A percentile compares a stretch with the other conserved stretches of the same genome.
phyloP scores from a whole-genome alignment of 2,329 filamentous ascomycete species.

The Penicillium polonicum region DNA sequence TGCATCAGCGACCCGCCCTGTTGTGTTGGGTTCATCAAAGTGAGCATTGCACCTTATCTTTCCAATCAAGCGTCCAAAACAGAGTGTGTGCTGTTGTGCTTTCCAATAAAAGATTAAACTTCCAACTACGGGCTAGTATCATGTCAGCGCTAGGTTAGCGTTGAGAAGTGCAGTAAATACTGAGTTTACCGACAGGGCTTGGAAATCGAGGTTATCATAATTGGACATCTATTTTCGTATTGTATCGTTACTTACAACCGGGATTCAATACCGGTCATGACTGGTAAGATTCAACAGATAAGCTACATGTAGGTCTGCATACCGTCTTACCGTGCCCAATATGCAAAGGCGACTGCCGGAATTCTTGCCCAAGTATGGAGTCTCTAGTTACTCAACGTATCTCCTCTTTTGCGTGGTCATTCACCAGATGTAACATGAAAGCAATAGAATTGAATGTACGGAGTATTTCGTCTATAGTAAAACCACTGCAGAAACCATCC shows the following conservation, averaged over 20 bases:
- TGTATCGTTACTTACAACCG: conserved; percentile 1
- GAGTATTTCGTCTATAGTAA: conserved; percentile 1
- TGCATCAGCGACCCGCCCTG: background rate
- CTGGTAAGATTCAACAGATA: background rate
- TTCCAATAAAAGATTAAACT: background rate
- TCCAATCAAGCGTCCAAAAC: background rate
- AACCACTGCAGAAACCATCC: background rate
- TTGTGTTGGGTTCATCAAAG: background rate
- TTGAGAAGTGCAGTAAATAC: background rate
- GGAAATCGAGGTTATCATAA: conserved; percentile 2
- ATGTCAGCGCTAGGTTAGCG: background rate
- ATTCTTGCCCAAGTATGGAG: background rate
- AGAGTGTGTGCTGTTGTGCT: background rate
- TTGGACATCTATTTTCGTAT: background rate
- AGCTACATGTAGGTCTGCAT: background rate
- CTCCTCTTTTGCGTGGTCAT: background rate
- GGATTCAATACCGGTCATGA: background rate
- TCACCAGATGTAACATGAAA: background rate
- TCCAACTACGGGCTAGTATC: background rate
- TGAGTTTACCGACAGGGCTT: background rate
- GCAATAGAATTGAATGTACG: background rate
- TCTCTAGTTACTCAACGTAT: background rate
- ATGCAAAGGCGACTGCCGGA: background rate
- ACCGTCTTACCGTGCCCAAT: background rate
- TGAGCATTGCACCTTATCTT: conserved; percentile 5